phyloP scores from a whole-genome alignment of 208 protist genomes.

The Polymyxa betae region DNA sequence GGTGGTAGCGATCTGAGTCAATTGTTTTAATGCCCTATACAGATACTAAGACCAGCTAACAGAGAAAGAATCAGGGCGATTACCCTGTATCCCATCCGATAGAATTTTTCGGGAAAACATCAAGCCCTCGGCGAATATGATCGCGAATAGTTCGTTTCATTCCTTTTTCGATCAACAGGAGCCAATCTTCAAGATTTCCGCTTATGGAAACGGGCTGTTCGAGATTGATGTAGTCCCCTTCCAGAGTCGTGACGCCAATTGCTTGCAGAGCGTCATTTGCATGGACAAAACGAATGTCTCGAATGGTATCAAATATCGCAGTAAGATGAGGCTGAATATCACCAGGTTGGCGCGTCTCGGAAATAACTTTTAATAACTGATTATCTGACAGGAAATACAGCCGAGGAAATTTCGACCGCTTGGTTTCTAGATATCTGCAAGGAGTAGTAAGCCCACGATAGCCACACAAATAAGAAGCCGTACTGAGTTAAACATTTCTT shows the following conservation, averaged over 20 bases:
- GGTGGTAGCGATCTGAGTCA: background rate
- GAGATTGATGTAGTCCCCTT: constrained; percentile 65
- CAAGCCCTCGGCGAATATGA: background rate
- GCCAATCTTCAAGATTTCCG: constrained; percentile 69
- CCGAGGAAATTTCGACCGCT: constrained; percentile 71
- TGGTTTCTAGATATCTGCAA: constrained; percentile 84
- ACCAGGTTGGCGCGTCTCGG: constrained; percentile 72
- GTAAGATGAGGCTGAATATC: constrained; percentile 72
- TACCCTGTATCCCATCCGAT: background rate
- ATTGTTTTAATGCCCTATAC: background rate
- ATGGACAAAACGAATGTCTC: constrained; percentile 57
- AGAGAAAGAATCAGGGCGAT: background rate
- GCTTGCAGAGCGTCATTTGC: constrained; percentile 53
- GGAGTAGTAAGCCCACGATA: too few species aligned
- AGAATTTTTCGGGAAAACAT: background rate
- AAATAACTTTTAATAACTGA: constrained; percentile 95
- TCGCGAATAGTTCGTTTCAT: constrained; percentile 59
- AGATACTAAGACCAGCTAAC: background rate
- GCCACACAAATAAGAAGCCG: too few species aligned
- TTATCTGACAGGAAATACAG: constrained; percentile 81
- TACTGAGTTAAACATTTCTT: constrained; percentile 86
- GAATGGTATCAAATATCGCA: constrained; percentile 71
- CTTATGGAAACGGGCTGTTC: background rate
- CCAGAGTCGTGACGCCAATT: constrained; percentile 56
- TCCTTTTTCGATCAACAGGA: constrained; percentile 57